Evolutionary conservation across 805 yeast species (phyloP), one percentile per base, ranked within the genome.

Genomic region (Sungouiozyma ichnusensis): DNA sequence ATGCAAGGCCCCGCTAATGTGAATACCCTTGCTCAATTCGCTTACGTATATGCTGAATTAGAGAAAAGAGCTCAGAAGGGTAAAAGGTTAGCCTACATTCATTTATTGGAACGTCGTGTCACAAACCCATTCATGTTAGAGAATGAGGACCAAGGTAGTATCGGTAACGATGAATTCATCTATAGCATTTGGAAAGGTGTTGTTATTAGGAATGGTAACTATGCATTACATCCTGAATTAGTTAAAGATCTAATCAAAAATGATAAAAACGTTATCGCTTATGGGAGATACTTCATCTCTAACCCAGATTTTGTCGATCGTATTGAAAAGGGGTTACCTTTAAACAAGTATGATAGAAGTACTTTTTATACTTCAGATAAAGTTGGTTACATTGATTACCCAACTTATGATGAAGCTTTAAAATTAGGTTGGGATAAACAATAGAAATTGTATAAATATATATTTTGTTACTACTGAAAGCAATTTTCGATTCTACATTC

Each of bases 271-370:
- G 50, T 71, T 38, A 57, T 72, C 19, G 62, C 52, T 29, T 59
- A 55, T 39, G 79, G 79, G 17, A 67, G 80, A 45, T 60, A 55
- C 45, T 75, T 66, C 56, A 68, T 72, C 39, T 57, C 78, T 19
- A 76, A 76, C 59, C 80, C 81, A 2, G 82, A 77, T 50, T 53
- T 77, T 27, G 68, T 66, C 13, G 49, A 57, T 8, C 61, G 77
- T 44, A 45, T 76, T 35, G 55, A 63, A 44, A 55, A 69, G 27
- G 68, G 68, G 20, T 41, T 55, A 33, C 65, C 66, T 35, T 54
- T 75, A 46, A 64, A 62, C 44, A 48, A 57, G 24, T 76, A 74
- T 51, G 65, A 74, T 51, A 65, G 81, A 55, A 45, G 48, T 16
- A 66, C 72, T 5, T 76, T 76, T 58, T 77, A 75, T 52, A 42